Conservation (phyloP, 202 grass and related monocot species). For the Schoenoplectus triqueter region DNA sequence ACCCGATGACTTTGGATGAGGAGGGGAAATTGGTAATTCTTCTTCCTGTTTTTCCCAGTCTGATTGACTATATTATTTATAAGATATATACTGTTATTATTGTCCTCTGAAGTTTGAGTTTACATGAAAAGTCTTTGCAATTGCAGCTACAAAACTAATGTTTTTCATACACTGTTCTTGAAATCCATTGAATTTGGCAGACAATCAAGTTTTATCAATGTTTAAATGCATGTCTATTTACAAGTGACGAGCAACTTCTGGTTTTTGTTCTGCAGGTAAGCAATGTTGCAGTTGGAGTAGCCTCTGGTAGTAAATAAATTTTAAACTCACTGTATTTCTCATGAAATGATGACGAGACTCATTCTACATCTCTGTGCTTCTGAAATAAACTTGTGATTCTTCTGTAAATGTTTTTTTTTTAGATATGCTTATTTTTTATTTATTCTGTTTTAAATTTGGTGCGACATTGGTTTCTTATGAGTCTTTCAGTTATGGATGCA, state of each 20-base stretch:
- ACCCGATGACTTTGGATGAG: slow-evolving; percentile 89
- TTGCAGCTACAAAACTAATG: background rate
- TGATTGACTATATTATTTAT: background rate
- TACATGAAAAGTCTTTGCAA: slow-evolving; percentile 20
- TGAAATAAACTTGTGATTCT: slow-evolving; percentile 5
- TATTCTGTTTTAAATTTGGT: background rate
- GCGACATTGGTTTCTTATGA: background rate
- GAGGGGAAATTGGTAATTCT: slow-evolving; percentile 81
- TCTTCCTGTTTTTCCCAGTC: slow-evolving; percentile 9
- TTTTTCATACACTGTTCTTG: background rate
- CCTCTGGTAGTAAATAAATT: slow-evolving; percentile 62
- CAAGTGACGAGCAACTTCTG: background rate
- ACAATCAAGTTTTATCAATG: background rate
- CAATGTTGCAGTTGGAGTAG: slow-evolving; percentile 86
- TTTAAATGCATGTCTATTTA: slow-evolving; percentile 2
- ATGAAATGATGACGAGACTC: background rate
- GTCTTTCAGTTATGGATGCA: background rate
- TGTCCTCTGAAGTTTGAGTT: background rate
- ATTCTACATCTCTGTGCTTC: slow-evolving; percentile 1
- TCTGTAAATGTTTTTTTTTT: slow-evolving; percentile 31
- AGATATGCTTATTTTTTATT: background rate
- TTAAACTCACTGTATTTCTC: background rate
- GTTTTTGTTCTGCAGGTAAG: slow-evolving; percentile 62
- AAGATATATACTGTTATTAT: background rate
- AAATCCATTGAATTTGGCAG: background rate